Evolutionary conservation across 768 basidiomycete genomes (phyloP).

Genomic region (Xanthoconium purpureum): DNA sequence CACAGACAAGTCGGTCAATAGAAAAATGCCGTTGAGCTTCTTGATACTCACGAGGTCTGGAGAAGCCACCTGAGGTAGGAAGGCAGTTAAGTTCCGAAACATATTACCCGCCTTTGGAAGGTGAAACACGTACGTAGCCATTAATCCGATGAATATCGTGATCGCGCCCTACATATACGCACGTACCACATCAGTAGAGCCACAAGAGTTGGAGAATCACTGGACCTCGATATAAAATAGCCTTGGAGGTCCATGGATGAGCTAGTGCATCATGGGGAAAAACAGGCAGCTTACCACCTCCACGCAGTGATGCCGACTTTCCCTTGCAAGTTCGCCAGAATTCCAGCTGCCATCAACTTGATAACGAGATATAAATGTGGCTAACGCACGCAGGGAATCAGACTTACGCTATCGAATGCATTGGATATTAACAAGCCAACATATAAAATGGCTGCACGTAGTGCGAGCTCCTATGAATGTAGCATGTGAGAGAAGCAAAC

Average conservation of each 20-base stretch:
- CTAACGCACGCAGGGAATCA: neutral
- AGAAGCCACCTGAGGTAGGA: no score
- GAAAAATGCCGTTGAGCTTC: no score
- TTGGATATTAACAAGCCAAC: slow-evolving; percentile 60
- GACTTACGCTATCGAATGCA: slow-evolving; percentile 60
- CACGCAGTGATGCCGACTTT: slow-evolving; percentile 64
- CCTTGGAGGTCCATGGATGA: slow-evolving; percentile 35
- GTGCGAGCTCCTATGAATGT: slow-evolving; percentile 51
- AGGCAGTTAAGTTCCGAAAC: no score
- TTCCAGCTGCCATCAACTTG: slow-evolving; percentile 70
- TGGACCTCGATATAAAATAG: slow-evolving; percentile 66
- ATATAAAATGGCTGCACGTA: slow-evolving; percentile 60
- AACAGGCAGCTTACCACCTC: slow-evolving; percentile 50
- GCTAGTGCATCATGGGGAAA: neutral
- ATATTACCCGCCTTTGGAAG: no score
- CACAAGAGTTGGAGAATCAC: neutral
- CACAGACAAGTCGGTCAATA: no score
- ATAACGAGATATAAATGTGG: neutral
- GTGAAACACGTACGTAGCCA: no score
- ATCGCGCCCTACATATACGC: slow-evolving; percentile 39
- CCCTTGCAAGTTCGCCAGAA: slow-evolving; percentile 67
- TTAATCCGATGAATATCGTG: no score
- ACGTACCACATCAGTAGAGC: neutral
- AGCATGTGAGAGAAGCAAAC: neutral
- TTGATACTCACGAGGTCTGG: no score